Percentiles rank a stretch among this genome's conserved stretches.
Evolutionary conservation across 2,329 filamentous ascomycete genomes (phyloP).

Genomic region (Samsoniella hepiali): DNA sequence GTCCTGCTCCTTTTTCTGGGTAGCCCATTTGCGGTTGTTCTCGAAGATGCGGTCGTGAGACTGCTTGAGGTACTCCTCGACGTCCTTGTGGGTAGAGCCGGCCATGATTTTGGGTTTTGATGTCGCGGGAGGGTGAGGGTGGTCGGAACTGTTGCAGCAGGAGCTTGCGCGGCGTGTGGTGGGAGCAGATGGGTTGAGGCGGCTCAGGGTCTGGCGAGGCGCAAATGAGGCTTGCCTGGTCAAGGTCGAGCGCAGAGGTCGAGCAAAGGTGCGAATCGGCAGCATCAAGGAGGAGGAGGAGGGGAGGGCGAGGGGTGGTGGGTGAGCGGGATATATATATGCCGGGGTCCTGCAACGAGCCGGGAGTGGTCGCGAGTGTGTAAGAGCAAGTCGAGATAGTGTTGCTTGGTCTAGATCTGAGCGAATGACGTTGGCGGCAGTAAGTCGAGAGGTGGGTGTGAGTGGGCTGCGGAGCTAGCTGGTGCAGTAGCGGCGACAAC

Average conservation of each 20-base stretch:
- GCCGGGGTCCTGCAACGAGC: not conserved
- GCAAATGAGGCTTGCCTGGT: not conserved
- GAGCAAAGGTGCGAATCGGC: conserved; percentile 15
- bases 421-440: conserved; percentile 15
- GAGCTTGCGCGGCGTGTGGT: conserved; percentile 14
- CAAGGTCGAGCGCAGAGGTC: conserved; percentile 15
- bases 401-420: conserved; percentile 2
- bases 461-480: conserved; percentile 1
- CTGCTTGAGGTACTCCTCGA: conserved; percentile 56
- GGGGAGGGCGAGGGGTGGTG: not conserved
- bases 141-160: conserved; percentile 11
- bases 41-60: conserved; percentile 66
- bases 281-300: conserved; percentile 10
- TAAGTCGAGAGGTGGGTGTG: conserved; percentile 11
- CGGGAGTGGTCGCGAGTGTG: conserved; percentile 10
- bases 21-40: conserved; percentile 65
- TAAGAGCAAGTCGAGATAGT: conserved; percentile 16
- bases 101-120: conserved; percentile 27
- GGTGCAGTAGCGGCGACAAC: conserved; percentile 6
- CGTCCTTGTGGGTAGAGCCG: conserved; percentile 34
- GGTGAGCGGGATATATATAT: not conserved
- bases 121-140: not conserved
- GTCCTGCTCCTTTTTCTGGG: conserved; percentile 54
- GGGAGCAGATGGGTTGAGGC: not conserved
- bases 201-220: not conserved